Percentiles rank a stretch among this genome's conserved stretches.
Evolutionary conservation across 306 rosid genomes (phyloP).

Genomic region (Erythrophleum fordii): DNA sequence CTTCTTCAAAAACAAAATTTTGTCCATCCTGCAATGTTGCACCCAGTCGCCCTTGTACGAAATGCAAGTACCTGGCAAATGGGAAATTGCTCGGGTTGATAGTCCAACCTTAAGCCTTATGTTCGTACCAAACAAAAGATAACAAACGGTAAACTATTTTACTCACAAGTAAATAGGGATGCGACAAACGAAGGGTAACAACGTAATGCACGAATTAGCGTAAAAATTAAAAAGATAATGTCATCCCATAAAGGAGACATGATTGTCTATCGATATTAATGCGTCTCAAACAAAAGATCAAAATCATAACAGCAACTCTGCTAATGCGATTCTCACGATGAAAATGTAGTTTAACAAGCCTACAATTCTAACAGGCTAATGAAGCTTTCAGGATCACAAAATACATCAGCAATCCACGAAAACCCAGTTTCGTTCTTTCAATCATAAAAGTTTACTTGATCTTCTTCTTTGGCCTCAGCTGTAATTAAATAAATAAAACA

Average conservation of each 20-base stretch:
- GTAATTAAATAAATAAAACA: not conserved
- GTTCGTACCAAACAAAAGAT: no score
- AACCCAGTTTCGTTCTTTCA: not conserved
- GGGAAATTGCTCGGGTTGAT: no score
- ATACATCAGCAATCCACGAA: not conserved
- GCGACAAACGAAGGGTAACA: not conserved
- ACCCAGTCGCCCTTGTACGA: no score
- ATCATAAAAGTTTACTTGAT: conserved; percentile 6
- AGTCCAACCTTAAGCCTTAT: no score
- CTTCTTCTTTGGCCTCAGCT: conserved; percentile 30
- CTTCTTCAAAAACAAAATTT: no score
- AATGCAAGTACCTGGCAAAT: no score
- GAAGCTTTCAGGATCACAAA: not conserved
- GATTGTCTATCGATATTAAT: not conserved
- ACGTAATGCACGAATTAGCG: not conserved
- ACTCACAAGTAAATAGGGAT: no score
- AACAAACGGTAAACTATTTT: no score
- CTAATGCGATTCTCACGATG: not conserved
- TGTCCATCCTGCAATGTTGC: no score
- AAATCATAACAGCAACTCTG: not conserved
- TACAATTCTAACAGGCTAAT: not conserved
- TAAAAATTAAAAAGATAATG: not conserved
- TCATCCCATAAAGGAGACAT: not conserved
- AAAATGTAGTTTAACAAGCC: not conserved
- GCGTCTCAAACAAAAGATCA: not conserved